Conservation (phyloP, 75 land plant species). For the Gnetum montanum region DNA sequence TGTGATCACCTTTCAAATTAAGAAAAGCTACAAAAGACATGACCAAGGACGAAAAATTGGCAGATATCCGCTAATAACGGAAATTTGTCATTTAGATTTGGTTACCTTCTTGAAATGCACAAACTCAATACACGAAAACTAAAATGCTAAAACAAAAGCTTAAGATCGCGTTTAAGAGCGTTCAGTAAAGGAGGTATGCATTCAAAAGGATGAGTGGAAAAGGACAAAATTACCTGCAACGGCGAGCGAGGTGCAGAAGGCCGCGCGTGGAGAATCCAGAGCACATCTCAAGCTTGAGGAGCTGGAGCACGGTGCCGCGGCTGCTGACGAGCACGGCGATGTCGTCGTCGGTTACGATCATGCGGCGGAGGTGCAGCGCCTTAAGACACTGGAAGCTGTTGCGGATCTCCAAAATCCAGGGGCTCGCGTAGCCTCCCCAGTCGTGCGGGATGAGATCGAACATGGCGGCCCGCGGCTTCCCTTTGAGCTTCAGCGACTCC, state of each 20-base stretch:
- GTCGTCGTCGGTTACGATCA: constrained; percentile 72
- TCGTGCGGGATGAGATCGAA: constrained; percentile 70
- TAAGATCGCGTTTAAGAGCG: no score
- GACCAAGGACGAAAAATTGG: no score
- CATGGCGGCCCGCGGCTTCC: constrained; percentile 84
- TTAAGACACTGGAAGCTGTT: constrained; percentile 29
- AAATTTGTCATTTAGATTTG: no score
- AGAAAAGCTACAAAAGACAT: no score
- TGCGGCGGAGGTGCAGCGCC: constrained; percentile 64
- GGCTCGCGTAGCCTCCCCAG: constrained; percentile 82
- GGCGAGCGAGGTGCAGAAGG: constrained; percentile 27
- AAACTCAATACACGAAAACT: no score
- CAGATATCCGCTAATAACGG: no score
- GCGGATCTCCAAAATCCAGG: constrained; percentile 56
- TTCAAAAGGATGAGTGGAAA: no score
- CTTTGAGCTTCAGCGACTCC: constrained; percentile 70
- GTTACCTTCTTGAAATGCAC: no score
- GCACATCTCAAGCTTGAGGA: constrained; percentile 57
- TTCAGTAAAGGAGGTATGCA: no score
- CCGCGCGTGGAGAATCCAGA: constrained; percentile 71
- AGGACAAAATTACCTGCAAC: constrained; percentile 78
- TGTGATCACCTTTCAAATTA: no score
- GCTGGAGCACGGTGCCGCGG: constrained; percentile 26
- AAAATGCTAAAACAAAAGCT: no score
- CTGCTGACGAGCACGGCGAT: constrained; percentile 25